Evolutionary conservation across 768 basidiomycete genomes (phyloP).

Genomic region (Cyclocybe cylindracea): DNA sequence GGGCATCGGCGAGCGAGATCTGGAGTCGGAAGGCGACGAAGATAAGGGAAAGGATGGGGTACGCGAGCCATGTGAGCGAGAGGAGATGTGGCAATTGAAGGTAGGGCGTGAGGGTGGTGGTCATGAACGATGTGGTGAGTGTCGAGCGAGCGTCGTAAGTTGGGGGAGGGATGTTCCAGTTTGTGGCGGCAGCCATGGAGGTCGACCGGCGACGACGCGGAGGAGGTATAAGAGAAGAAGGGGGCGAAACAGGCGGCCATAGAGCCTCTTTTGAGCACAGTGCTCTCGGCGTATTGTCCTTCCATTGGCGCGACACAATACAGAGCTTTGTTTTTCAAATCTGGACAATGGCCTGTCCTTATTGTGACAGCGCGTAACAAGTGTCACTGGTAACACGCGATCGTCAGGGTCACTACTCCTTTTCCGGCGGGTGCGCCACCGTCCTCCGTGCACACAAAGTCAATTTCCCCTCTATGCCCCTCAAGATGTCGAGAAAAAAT

Average conservation of each 20-base stretch:
- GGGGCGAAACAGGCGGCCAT: conserved; percentile 2
- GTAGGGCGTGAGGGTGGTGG: conserved; percentile 69
- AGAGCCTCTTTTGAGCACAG: conserved; percentile 5
- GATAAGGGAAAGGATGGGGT: conserved; percentile 85
- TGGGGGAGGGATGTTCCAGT: conserved; percentile 50
- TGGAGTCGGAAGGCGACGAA: conserved; percentile 86
- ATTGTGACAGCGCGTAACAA: conserved; percentile 9
- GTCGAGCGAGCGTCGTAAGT: conserved; percentile 54
- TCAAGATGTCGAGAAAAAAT: too few species aligned
- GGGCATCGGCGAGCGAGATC: conserved; percentile 68
- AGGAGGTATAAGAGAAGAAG: conserved; percentile 23
- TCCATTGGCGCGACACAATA: not conserved
- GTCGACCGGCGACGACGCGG: conserved; percentile 52
- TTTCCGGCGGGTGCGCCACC: too few species aligned
- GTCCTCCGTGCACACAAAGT: too few species aligned
- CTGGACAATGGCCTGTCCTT: conserved; percentile 8
- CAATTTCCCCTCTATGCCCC: too few species aligned
- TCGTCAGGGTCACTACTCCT: not conserved
- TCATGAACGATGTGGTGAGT: conserved; percentile 18
- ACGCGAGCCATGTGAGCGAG: conserved; percentile 89
- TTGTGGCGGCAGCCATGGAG: conserved; percentile 26
- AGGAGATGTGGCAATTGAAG: conserved; percentile 81
- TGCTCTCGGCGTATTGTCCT: not conserved
- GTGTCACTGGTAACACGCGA: not conserved
- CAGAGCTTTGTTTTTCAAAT: not conserved